These are phyloP conservation scores for Corrigiola litoralis DNA, from an alignment of 179 eudicot species.

Conservation along the genomic window DNA sequence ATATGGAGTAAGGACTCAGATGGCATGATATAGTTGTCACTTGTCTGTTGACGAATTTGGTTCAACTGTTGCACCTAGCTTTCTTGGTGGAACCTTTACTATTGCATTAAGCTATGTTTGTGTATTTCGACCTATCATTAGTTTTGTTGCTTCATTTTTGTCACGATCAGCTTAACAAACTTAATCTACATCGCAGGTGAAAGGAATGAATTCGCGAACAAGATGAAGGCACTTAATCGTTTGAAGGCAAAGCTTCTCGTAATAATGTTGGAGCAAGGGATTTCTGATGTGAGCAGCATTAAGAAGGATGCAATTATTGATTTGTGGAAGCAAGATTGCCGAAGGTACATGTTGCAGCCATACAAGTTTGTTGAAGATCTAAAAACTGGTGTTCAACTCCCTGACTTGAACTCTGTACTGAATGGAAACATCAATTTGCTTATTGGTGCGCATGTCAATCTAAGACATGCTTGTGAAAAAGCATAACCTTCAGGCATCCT, in stretches of 20 bases:
- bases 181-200: conserved; percentile 47
- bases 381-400: conserved; percentile 58
- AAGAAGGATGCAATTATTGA: conserved; percentile 28
- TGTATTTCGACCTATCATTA: no score
- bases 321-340: conserved; percentile 42
- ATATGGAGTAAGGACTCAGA: no score
- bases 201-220: conserved; percentile 70
- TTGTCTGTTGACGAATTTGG: no score
- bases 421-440: conserved; percentile 71
- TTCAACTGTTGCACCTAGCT: no score
- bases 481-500: neutral
- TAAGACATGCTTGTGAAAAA: conserved; percentile 36
- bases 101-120: no score
- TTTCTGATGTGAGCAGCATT: conserved; percentile 34
- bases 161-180: neutral
- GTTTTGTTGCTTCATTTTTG: no score
- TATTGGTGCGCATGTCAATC: conserved; percentile 52
- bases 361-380: conserved; percentile 67
- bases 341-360: conserved; percentile 58
- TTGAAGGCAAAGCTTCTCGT: conserved; percentile 71
- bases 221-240: conserved; percentile 81
- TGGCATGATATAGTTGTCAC: no score
- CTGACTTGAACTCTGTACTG: conserved; percentile 61
- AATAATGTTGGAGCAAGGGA: conserved; percentile 48
- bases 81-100: no score